Percentiles rank a stretch among this genome's conserved stretches.
These are phyloP conservation scores for Metschnikowia chrysomelidarum DNA, from an alignment of 805 yeast genomes.

Conservation along the genomic window DNA sequence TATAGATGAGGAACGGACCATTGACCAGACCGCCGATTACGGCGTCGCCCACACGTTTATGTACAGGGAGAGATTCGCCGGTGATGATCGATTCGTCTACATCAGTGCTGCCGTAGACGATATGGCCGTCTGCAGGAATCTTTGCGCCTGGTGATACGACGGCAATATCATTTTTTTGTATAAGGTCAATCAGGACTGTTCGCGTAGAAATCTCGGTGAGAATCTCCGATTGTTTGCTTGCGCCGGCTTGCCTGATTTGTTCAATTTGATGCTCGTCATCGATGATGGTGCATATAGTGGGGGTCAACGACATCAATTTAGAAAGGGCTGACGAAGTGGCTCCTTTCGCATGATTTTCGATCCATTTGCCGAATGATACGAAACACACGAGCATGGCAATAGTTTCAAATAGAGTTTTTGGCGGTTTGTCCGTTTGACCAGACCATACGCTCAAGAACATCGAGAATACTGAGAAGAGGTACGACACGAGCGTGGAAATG, in stretches of 20 bases:
- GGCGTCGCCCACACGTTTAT: constrained; percentile 54
- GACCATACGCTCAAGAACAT: constrained; percentile 48
- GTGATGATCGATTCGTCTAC: constrained; percentile 88
- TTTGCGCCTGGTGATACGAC: constrained; percentile 82
- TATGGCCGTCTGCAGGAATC: constrained; percentile 88
- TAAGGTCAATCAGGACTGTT: constrained; percentile 65
- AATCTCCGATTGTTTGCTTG: constrained; percentile 7
- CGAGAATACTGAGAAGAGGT: constrained; percentile 65
- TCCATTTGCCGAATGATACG: constrained; percentile 85
- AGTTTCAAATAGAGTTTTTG: constrained; percentile 81
- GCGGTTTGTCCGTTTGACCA: constrained; percentile 44
- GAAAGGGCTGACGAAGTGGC: constrained; percentile 89
- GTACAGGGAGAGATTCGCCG: constrained; percentile 83
- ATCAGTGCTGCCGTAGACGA: constrained; percentile 75
- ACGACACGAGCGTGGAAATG: constrained; percentile 78
- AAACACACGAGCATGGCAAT: constrained; percentile 80
- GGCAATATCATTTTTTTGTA: constrained; percentile 76
- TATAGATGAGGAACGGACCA: constrained; percentile 67
- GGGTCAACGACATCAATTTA: constrained; percentile 73
- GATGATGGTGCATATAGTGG: constrained; percentile 68
- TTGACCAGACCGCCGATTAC: constrained; percentile 93
- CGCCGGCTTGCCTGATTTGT: neutral
- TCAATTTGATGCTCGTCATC: constrained; percentile 36
- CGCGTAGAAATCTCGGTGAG: constrained; percentile 37
- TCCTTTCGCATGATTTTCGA: constrained; percentile 91